Percentiles rank a stretch among this genome's conserved stretches.
Evolutionary conservation across 768 basidiomycete genomes (phyloP).

Genomic region (Mycena maculata): DNA sequence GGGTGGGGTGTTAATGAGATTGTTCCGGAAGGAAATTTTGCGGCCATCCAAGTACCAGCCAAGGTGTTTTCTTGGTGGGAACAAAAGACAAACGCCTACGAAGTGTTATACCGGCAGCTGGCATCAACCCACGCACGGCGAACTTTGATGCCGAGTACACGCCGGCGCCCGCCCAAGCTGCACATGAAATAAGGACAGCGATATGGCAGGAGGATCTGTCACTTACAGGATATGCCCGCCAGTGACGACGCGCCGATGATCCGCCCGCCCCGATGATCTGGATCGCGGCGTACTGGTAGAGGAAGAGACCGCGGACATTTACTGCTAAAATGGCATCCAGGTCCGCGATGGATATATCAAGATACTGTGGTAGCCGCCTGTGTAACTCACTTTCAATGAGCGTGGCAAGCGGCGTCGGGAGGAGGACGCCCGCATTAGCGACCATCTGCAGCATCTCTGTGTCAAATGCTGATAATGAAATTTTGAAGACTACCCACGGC

Average conservation of each 20-base stretch:
- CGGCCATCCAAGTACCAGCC: no score
- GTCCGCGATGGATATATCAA: constrained; percentile 13
- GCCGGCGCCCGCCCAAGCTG: background rate
- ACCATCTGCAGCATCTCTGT: constrained; percentile 21
- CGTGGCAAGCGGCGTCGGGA: background rate
- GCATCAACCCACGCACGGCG: constrained; percentile 49
- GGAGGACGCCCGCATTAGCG: constrained; percentile 37
- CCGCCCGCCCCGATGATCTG: constrained; percentile 40
- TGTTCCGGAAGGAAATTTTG: no score
- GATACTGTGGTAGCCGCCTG: background rate
- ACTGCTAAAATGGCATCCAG: constrained; percentile 31
- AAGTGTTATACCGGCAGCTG: constrained; percentile 36
- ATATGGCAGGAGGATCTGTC: no score
- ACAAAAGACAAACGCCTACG: no score
- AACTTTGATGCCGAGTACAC: constrained; percentile 48
- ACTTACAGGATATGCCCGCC: constrained; percentile 42
- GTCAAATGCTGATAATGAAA: background rate
- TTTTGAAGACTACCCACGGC: constrained; percentile 39
- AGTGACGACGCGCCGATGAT: constrained; percentile 43
- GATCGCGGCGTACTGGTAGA: constrained; percentile 39
- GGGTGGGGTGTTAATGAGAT: no score
- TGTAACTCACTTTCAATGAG: constrained; percentile 4
- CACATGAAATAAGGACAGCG: no score
- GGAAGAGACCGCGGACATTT: constrained; percentile 39
- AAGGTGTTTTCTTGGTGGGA: no score